Evolutionary conservation across 2,329 filamentous ascomycete genomes (phyloP), one percentile per base, ranked within the genome.

Genomic region (Ilyonectria destructans): DNA sequence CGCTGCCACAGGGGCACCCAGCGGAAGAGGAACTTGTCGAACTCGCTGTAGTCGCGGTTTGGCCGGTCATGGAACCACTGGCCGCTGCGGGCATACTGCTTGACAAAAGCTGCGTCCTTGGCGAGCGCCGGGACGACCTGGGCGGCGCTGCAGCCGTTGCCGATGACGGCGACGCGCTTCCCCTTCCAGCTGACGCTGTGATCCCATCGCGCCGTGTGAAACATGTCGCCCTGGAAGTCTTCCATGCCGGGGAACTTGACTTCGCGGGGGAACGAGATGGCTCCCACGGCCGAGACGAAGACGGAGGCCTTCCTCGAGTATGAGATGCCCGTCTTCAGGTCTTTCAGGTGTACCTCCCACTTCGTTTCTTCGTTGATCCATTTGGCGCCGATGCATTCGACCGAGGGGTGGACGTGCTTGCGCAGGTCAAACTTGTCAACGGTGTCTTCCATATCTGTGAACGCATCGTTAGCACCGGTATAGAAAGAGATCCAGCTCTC

Each of bases 111-210:
- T 9, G 67, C 75, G 7, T 71, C 61, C 43, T 76, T 71, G 12
- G 75, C 75, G 15, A 83, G 54, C 15, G 77, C 70, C 3, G 81
- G 80, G 1, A 83, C 72, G 8, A 83, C 78, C 62, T 83, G 81
- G 1, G 78, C 76, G 1, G 77, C 80, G 37, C 75, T 80, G 67
- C 78, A 81, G 3, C 80, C 80, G 35, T 80, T 81, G 3, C 80
- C 80, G n/a, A 82, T 80, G 21, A 83, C 75, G 2, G 76, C 80
- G 2, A 83, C 74, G 2, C 74, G 67, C 71, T 82, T 82, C 48
- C 70, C 75, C 12, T 67, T 65, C 48, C 72, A 78, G 35, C 76
- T 62, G 54, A 69, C 63, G 45, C 43, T 64, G 52, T 78, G 74
- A 26, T 80, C 77, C 80, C 80, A 83, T 17, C 69, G 67, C 1